Evolutionary conservation across 2,329 filamentous ascomycete species (phyloP).

Genomic region (Incumbomyces lentus): DNA sequence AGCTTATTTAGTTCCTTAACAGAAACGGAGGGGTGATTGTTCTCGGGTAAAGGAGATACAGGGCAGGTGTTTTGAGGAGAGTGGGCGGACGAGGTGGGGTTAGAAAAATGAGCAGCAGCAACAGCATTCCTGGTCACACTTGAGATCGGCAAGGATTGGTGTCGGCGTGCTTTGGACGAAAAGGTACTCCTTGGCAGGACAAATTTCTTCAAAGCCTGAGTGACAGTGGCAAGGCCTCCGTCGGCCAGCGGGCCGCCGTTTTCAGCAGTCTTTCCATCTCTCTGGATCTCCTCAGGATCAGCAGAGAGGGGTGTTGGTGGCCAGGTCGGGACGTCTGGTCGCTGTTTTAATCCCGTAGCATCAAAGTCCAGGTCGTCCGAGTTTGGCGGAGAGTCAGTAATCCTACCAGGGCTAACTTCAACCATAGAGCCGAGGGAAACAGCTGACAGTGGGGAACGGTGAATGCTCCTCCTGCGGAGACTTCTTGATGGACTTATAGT

Average conservation of each 20-base stretch:
- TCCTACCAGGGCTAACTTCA: conserved; percentile 27
- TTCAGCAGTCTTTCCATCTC: conserved; percentile 33
- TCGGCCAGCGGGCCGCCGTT: conserved; percentile 29
- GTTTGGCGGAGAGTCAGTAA: conserved; percentile 19
- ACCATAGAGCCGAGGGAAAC: conserved; percentile 33
- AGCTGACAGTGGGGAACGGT: conserved; percentile 22
- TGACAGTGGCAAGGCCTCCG: conserved; percentile 31
- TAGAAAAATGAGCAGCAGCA: conserved; percentile 59
- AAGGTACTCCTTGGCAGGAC: conserved; percentile 29
- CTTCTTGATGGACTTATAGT: conserved; percentile 21
- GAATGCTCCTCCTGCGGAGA: conserved; percentile 18
- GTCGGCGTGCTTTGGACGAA: conserved; percentile 31
- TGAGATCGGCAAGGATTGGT: conserved; percentile 48
- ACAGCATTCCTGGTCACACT: conserved; percentile 55
- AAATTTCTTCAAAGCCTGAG: conserved; percentile 35
- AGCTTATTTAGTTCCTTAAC: conserved; percentile 51
- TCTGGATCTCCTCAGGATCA: conserved; percentile 34
- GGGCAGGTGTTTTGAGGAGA: conserved; percentile 40
- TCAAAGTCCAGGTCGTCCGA: conserved; percentile 11
- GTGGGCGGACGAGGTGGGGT: conserved; percentile 48
- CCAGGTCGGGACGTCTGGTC: conserved; percentile 25
- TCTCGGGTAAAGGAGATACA: conserved; percentile 38
- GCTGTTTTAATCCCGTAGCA: conserved; percentile 19
- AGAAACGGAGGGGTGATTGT: conserved; percentile 31
- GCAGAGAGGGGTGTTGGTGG: conserved; percentile 36